Base-by-base conservation (phyloP, 108 stramenopile species). In the Nitzschia putrida region DNA sequence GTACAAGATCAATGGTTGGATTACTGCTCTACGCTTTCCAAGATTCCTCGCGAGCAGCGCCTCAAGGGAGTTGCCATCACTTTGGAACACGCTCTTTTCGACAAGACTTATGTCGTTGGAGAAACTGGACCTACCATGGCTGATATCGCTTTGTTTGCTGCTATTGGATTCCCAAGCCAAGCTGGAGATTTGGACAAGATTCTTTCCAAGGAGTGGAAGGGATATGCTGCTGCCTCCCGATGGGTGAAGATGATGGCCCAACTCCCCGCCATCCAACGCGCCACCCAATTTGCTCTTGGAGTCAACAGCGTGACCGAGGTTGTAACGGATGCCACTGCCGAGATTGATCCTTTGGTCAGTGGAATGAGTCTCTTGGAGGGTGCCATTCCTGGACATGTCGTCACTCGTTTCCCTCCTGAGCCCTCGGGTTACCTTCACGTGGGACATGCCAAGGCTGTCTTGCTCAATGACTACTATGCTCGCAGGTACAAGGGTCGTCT, bases 391-490 rank as follows among this genome's bases (percentile, higher is more conserved):
- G 98, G 98, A 60, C 83, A 81, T 56, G 93, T 95, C 23, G 88
- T 90, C 16, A 95, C 94, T 3, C 86, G 99, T 2, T 99, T 99
- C 72, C 99, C 99, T 7, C 99, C 99, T 26, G 99, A 99, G 82
- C 99, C 99, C 1, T 91, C 89, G 43, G 99, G 99, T 4, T 99
- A 98, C 70, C 82, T 99, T 59, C 99, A 99, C 88, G 95, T 99
- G 53, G 99, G 99, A 1, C 99, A 99, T 76, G 96, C 98, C 60
- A 99, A 99, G 85, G 97, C 97, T 13, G 96, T 97, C 61, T 66
- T 97, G 57, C 77, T 99, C 61, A 99, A 98, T 76, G 89, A 99
- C 68, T 98, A 97, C 77, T 99, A 99, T 78, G 99, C 99, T 1
- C 80, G 90, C 45, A 74, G 90, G 5, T 99, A 99, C 85, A 82